Evolutionary conservation across 2,329 filamentous ascomycete genomes (phyloP).

Genomic region (Myrmaecium sp.): DNA sequence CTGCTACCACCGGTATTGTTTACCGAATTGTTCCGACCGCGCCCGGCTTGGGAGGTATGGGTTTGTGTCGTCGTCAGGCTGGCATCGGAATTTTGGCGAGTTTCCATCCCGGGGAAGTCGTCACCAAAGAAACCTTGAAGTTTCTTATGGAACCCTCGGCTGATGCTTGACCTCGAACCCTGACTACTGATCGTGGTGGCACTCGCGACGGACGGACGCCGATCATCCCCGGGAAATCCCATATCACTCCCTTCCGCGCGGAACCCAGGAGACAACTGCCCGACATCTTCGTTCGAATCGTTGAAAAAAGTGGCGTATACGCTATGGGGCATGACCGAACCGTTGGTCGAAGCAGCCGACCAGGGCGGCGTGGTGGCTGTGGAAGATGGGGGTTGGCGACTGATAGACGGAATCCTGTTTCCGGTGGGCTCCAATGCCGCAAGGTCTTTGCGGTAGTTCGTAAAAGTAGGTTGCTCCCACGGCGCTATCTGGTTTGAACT

Average conservation of each 20-base stretch:
- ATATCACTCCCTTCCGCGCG: slow-evolving; percentile 37
- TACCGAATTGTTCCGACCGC: slow-evolving; percentile 72
- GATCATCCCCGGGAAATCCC: slow-evolving; percentile 42
- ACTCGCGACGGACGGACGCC: slow-evolving; percentile 77
- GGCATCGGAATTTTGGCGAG: slow-evolving; percentile 52
- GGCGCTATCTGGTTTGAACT: slow-evolving; percentile 31
- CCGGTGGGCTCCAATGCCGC: slow-evolving; percentile 48
- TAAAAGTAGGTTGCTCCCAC: slow-evolving; percentile 45
- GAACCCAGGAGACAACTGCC: slow-evolving; percentile 54
- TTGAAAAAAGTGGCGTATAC: slow-evolving; percentile 48
- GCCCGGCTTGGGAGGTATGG: slow-evolving; percentile 41
- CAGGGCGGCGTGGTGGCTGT: slow-evolving; percentile 36
- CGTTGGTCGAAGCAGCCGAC: slow-evolving; percentile 30
- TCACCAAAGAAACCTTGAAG: slow-evolving; percentile 87
- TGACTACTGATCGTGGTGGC: slow-evolving; percentile 74
- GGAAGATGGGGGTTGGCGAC: slow-evolving; percentile 40
- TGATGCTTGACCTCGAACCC: slow-evolving; percentile 57
- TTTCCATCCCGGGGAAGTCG: slow-evolving; percentile 54
- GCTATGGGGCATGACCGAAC: slow-evolving; percentile 24
- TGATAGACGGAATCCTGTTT: slow-evolving; percentile 38
- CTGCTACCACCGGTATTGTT: slow-evolving; percentile 40
- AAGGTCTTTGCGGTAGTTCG: slow-evolving; percentile 56
- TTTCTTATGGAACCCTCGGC: slow-evolving; percentile 58
- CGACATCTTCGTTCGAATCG: slow-evolving; percentile 54
- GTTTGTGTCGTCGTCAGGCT: slow-evolving; percentile 49